These are phyloP conservation scores for Phytophthora colocasiae DNA, from an alignment of 352 stramenopile genomes.

Conservation along the genomic window DNA sequence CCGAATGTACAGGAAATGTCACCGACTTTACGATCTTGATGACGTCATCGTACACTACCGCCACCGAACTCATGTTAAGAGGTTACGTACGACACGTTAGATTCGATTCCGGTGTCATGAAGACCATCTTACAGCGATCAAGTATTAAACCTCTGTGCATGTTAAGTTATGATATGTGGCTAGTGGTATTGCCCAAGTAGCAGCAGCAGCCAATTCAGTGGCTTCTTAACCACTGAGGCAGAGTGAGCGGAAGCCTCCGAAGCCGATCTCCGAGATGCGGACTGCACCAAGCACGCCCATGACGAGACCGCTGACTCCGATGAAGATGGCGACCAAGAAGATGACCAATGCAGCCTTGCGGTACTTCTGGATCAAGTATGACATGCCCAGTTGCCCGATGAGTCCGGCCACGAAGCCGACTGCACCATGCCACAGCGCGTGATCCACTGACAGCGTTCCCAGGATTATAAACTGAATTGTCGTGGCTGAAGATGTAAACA, in stretches of 20 bases:
- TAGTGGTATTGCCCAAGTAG: constrained; percentile 11
- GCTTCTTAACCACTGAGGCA: constrained; percentile 40
- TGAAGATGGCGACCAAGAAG: constrained; percentile 74
- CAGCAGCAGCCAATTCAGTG: not conserved
- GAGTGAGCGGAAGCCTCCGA: constrained; percentile 76
- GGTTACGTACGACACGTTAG: constrained; percentile 1
- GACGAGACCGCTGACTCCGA: constrained; percentile 74
- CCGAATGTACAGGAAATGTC: too few species aligned
- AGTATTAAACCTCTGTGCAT: constrained; percentile 12
- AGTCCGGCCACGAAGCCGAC: constrained; percentile 93
- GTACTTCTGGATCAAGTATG: constrained; percentile 93
- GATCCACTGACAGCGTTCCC: constrained; percentile 91
- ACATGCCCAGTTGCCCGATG: constrained; percentile 92
- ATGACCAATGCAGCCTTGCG: constrained; percentile 85
- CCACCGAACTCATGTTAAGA: constrained; percentile 19
- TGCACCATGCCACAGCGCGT: constrained; percentile 90
- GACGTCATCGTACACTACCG: constrained; percentile 17
- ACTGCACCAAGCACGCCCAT: constrained; percentile 75
- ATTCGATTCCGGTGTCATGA: not conserved
- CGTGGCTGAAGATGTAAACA: constrained; percentile 95
- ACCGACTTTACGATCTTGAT: constrained; percentile 1
- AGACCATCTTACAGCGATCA: not conserved
- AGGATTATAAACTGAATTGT: constrained; percentile 96
- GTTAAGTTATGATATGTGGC: constrained; percentile 34
- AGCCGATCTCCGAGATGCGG: constrained; percentile 67